Evolutionary conservation across 2,329 filamentous ascomycete genomes (phyloP).

Genomic region (Orbilia brochopaga): DNA sequence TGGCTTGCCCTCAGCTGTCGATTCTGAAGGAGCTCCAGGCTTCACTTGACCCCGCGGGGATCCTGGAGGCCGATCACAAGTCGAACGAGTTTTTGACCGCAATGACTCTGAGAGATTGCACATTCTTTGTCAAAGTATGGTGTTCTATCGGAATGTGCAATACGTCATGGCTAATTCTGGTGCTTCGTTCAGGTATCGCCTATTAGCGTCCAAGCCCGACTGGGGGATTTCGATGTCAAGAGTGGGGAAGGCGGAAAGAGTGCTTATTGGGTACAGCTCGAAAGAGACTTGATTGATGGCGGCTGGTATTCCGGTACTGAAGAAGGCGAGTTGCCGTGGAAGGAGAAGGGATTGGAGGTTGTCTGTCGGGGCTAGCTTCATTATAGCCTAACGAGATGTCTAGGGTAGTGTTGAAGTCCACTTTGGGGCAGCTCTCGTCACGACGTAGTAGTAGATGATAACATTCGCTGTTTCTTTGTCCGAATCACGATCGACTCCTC

Average conservation of each 20-base stretch:
- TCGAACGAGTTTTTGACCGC: slow-evolving; percentile 68
- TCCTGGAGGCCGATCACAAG: slow-evolving; percentile 55
- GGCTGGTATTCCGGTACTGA: slow-evolving; percentile 69
- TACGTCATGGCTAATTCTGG: neutral
- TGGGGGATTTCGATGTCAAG: slow-evolving; percentile 81
- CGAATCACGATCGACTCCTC: no score
- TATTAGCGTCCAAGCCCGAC: slow-evolving; percentile 63
- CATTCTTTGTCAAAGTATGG: slow-evolving; percentile 68
- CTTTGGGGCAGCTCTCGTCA: neutral
- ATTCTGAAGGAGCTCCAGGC: slow-evolving; percentile 55
- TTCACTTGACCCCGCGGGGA: slow-evolving; percentile 55
- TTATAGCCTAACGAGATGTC: neutral
- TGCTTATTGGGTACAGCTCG: slow-evolving; percentile 71
- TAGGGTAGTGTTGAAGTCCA: no score
- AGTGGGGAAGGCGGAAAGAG: slow-evolving; percentile 69
- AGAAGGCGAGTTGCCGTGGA: slow-evolving; percentile 51
- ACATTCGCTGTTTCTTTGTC: no score
- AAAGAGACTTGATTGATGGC: slow-evolving; percentile 68
- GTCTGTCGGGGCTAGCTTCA: slow-evolving; percentile 23
- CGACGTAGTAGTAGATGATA: slow-evolving; percentile 13
- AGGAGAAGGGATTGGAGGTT: slow-evolving; percentile 31
- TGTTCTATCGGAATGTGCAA: neutral
- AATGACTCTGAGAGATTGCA: slow-evolving; percentile 83
- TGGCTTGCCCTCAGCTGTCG: slow-evolving; percentile 56
- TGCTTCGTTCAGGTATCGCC: slow-evolving; percentile 52